These are phyloP conservation scores for Ascodesmis nigricans DNA, from an alignment of 495 filamentous ascomycete species.

Conservation along the genomic window DNA sequence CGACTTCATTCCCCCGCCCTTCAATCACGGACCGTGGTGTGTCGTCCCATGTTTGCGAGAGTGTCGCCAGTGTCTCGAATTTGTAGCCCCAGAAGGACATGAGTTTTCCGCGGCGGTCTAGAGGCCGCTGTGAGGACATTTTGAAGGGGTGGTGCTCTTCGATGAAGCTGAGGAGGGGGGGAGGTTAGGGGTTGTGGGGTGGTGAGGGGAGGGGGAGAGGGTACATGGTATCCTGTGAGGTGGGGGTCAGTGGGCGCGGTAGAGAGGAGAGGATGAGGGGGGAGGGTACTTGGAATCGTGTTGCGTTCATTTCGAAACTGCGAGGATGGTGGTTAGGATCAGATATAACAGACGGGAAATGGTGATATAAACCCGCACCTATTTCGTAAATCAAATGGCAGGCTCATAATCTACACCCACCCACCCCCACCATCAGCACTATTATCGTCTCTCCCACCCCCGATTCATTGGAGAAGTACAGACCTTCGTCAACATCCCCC, in stretches of 20 bases:
- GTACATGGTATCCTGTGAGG: slow-evolving; percentile 15
- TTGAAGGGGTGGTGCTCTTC: slow-evolving; percentile 69
- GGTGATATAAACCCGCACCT: slow-evolving; percentile 31
- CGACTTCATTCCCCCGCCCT: slow-evolving; percentile 39
- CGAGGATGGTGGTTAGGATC: neutral
- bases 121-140: slow-evolving; percentile 21
- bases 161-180: slow-evolving; percentile 43
- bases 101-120: slow-evolving; percentile 31
- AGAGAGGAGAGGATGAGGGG: neutral
- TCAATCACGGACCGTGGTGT: slow-evolving; percentile 57
- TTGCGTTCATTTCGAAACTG: slow-evolving; percentile 93
- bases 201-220: neutral
- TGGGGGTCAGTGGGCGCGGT: neutral
- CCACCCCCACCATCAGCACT: slow-evolving; percentile 2
- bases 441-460: neutral
- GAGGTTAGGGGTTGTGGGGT: neutral
- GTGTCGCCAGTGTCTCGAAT: slow-evolving; percentile 67
- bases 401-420: slow-evolving; percentile 47
- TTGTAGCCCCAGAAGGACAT: slow-evolving; percentile 64
- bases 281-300: slow-evolving; percentile 51
- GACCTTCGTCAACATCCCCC: slow-evolving; percentile 98
- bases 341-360: neutral
- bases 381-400: slow-evolving; percentile 60
- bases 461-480: slow-evolving; percentile 1
- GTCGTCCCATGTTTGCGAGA: slow-evolving; percentile 49